Evolutionary conservation across 805 yeast species (phyloP), one percentile per base, ranked within the genome.

Genomic region (Cyberlindnera nakhonratchasimensis): DNA sequence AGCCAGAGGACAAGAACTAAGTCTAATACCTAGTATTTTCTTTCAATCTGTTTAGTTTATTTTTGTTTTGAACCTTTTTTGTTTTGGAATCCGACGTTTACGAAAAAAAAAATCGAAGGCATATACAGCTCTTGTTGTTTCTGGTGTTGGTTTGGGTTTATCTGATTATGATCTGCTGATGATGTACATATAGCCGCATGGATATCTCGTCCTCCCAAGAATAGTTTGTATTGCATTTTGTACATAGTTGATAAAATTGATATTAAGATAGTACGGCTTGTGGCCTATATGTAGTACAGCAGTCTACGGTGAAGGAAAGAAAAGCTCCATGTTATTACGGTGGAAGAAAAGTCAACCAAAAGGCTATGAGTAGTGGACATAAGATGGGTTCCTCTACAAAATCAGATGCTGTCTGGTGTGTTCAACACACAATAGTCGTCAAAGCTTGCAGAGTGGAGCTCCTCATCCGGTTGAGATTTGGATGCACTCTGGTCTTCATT

Each of bases 1-100:
- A 56, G 50, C 54, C 61, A 43, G 58, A 56, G 46, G 61, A 54
- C 41, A 44, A 47, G 48, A 20, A 37, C 32, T 39, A 39, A 34
- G 37, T 8, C 17, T 28, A 10, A 5, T 16, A n/a, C 12, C 6
- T 30, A 26, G 4, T 25, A 31, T 24, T 6, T 10, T n/a, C 24
- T 5, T 14, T 26, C n/a, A n/a, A n/a, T n/a, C 22, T 19, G n/a
- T 24, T 18, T 21, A 20, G 18, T 12, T 22, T 17, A n/a, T 10
- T 33, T 25, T 18, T 11, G 25, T 35, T 35, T 28, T 39, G 16
- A 19, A 20, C 33, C 32, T 39, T 25, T 39, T 5, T 22, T 12
- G 18, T 29, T 40, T 40, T 34, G 39, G 39, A n/a, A 40, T 35
- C 26, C 21, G 39, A 42, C 35, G 45, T 31, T 37, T 23, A 37